Evolutionary conservation across 768 basidiomycete species (phyloP).

Genomic region (Hypsizygus marmoreus): DNA sequence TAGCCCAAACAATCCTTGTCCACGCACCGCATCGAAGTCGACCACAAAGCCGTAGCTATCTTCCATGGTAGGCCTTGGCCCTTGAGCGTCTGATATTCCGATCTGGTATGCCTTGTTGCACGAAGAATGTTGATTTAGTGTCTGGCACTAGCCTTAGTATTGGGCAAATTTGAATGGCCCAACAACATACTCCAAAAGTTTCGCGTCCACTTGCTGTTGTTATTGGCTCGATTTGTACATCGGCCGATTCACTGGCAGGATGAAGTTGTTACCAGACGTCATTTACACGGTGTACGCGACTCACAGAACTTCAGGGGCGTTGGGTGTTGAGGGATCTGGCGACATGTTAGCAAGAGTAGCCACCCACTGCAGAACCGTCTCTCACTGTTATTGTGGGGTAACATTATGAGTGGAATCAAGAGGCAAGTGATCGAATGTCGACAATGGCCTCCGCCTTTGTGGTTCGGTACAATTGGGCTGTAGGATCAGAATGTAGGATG

Average conservation of each 20-base stretch:
- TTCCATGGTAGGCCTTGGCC: slow-evolving; percentile 14
- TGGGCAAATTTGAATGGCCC: neutral
- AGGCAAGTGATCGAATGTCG: neutral
- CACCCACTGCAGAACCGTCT: neutral
- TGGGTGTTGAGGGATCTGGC: slow-evolving; percentile 15
- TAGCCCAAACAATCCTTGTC: slow-evolving; percentile 16
- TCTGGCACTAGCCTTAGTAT: slow-evolving; percentile 4
- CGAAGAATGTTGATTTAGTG: slow-evolving; percentile 15
- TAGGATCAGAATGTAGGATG: too few relatives aligned
- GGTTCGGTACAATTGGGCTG: too few relatives aligned
- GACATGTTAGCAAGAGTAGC: too few relatives aligned
- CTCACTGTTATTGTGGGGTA: slow-evolving; percentile 14
- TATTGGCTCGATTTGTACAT: slow-evolving; percentile 12
- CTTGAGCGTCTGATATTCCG: slow-evolving; percentile 9
- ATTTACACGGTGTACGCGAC: neutral
- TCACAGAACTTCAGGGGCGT: slow-evolving; percentile 11
- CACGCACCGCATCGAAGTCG: slow-evolving; percentile 16
- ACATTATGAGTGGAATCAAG: slow-evolving; percentile 7
- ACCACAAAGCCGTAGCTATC: slow-evolving; percentile 18
- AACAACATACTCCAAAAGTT: slow-evolving; percentile 14
- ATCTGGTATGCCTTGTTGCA: slow-evolving; percentile 11
- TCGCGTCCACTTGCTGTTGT: slow-evolving; percentile 10
- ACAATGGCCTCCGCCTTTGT: neutral
- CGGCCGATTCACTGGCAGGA: neutral
- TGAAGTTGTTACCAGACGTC: neutral